A percentile compares a stretch with the other conserved stretches of the same genome.
Conservation (phyloP, 1,284 basidiomycete species). For the Athelia psychrophila region DNA sequence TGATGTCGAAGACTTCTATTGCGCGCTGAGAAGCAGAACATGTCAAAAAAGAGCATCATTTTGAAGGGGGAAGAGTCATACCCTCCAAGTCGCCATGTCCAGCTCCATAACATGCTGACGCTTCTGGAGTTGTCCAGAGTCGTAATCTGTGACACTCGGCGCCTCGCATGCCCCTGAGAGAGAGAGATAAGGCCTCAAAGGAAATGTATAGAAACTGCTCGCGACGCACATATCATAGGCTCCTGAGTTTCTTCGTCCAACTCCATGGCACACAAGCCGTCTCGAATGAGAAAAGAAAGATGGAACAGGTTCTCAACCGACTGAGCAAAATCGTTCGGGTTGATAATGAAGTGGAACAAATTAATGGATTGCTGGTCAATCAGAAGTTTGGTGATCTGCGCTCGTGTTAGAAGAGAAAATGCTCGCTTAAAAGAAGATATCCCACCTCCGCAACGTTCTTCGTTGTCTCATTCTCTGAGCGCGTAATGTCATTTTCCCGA, state of each 20-base stretch:
- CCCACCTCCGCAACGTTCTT: conserved; percentile 72
- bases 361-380: conserved; percentile 54
- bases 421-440: background rate
- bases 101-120: conserved; percentile 86
- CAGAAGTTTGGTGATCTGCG: conserved; percentile 56
- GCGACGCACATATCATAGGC: conserved; percentile 66
- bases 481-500: conserved; percentile 71
- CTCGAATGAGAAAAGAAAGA: conserved; percentile 86
- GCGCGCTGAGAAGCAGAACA: conserved; percentile 49
- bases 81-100: conserved; percentile 81
- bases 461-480: conserved; percentile 79
- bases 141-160: conserved; percentile 64
- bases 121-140: conserved; percentile 59
- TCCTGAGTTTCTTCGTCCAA: conserved; percentile 59
- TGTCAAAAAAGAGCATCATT: background rate
- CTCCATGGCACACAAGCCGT: conserved; percentile 75
- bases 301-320: conserved; percentile 95
- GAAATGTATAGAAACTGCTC: background rate
- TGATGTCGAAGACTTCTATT: conserved; percentile 80
- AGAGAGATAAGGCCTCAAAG: background rate
- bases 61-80: conserved; percentile 25
- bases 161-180: conserved; percentile 56
- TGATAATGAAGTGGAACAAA: conserved; percentile 82
- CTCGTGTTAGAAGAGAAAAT: background rate
- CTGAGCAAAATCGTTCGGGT: conserved; percentile 86